Conservation (phyloP, 2,329 filamentous ascomycete species). For the Colletotrichum chrysophilum region DNA sequence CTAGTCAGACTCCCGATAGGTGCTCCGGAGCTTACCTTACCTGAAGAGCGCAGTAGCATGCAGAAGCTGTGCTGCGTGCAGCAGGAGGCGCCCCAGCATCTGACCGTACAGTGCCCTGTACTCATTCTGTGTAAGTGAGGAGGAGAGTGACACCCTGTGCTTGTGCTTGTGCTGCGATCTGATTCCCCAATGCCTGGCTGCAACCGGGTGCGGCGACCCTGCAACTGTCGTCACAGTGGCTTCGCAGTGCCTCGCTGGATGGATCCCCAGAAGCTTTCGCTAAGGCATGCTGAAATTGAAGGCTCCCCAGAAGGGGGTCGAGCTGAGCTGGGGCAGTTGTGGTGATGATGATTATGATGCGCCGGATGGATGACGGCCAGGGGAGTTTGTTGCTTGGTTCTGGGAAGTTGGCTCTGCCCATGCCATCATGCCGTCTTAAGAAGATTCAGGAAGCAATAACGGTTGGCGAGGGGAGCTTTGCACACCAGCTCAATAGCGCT, state of each 20-base stretch:
- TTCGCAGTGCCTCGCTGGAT: neutral
- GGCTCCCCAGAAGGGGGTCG: slow-evolving; percentile 2
- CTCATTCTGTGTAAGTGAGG: neutral
- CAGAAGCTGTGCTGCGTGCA: neutral
- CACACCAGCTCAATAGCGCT: neutral
- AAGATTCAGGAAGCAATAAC: neutral
- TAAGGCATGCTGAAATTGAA: slow-evolving; percentile 9
- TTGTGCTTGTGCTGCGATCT: neutral
- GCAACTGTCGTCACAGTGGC: neutral
- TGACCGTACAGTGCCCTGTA: neutral
- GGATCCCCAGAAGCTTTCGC: neutral
- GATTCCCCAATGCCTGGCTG: neutral
- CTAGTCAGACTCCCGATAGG: neutral
- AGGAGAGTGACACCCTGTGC: neutral
- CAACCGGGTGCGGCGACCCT: neutral
- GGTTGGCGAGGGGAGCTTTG: neutral
- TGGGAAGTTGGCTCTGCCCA: neutral
- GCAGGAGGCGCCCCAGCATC: neutral
- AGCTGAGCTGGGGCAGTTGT: neutral
- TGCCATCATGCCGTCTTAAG: neutral
- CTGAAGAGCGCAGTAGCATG: neutral
- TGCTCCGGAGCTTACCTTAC: neutral
- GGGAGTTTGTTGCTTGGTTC: neutral
- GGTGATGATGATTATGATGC: neutral
- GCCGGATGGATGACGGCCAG: neutral